phyloP scores from a whole-genome alignment of 805 yeast species.

The Kockiozyma suomiensis region DNA sequence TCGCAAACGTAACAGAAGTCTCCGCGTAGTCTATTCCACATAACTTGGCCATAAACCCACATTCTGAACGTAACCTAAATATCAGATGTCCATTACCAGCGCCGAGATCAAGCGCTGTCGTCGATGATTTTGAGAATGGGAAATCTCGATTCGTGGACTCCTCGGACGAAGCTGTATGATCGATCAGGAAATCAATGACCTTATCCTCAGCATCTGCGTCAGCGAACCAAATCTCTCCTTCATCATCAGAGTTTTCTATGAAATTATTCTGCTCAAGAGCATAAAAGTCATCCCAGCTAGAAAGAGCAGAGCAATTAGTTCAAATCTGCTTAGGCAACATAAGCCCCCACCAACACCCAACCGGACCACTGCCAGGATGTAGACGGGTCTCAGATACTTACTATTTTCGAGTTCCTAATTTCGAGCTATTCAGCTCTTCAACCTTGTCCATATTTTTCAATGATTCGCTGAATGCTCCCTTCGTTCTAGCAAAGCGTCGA shows the following conservation, averaged over 20 bases:
- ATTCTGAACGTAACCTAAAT: slow-evolving; percentile 67
- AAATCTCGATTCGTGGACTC: slow-evolving; percentile 4
- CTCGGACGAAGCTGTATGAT: slow-evolving; percentile 48
- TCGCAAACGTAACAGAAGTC: slow-evolving; percentile 76
- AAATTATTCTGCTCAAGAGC: slow-evolving; percentile 72
- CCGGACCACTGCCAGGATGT: too few relatives aligned
- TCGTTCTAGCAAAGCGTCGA: too few relatives aligned
- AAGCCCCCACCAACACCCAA: too few relatives aligned
- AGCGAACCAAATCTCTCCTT: slow-evolving; percentile 96
- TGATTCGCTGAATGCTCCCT: background rate
- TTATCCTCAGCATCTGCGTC: slow-evolving; percentile 91
- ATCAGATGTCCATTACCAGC: slow-evolving; percentile 95
- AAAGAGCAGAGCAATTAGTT: background rate
- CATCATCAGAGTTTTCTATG: slow-evolving; percentile 71
- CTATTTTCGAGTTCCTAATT: slow-evolving; percentile 84
- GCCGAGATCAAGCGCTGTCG: slow-evolving; percentile 54
- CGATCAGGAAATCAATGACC: slow-evolving; percentile 71
- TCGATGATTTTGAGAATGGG: slow-evolving; percentile 16
- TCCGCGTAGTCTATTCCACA: slow-evolving; percentile 87
- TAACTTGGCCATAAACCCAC: slow-evolving; percentile 54
- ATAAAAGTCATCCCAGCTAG: slow-evolving; percentile 85
- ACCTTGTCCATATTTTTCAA: slow-evolving; percentile 5
- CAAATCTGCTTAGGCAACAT: background rate
- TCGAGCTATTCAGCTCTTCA: slow-evolving; percentile 65
- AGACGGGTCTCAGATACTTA: too few relatives aligned